Base-by-base conservation (phyloP, 1,139 yeast species). In the Lodderomyces pseudojiufengensis region DNA sequence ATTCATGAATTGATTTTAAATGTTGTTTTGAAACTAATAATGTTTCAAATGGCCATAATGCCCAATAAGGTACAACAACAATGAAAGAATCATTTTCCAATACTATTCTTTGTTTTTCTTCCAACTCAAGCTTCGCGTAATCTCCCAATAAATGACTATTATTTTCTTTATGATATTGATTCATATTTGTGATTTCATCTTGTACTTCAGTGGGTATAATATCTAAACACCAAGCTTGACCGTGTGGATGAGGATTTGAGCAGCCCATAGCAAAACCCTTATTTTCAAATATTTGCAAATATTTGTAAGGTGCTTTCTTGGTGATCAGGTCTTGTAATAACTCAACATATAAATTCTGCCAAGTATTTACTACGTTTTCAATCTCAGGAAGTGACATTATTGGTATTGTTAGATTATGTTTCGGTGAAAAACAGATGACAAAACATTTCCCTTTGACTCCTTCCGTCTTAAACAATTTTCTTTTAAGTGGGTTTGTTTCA, bases 241-340 rank as follows among this genome's bases (percentile, higher is more conserved):
- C 80, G 50, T 83, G 92, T 10, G 90, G 90, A 54, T 83, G 92
- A 3, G 88, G 84, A 51, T 83, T 83, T 2, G 88, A 80, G 51
- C 90, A 83, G 26, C 92, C 90, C 92, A 83, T 83, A 6, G 85
- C 84, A 34, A 78, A 67, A 21, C 92, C 92, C 59, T 82, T 83
- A 56, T 83, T 83, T 52, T 83, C 92, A 52, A 83, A 83, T 31
- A 83, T 80, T 59, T 82, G 90, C 43, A 83, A 62, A 57, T 83
- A 82, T 44, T 68, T 70, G 53, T 57, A 74, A 20, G 82, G 76
- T 21, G 73, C 73, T 4, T 56, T 55, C 23, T 65, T 66, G 4
- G 51, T 54, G 8, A 46, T 38, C 1, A 77, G 67, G 37, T 70
- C 71, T 11, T 44, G 42, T 25, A 64, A 52, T 32, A 71, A 51